Evolutionary conservation across 768 basidiomycete species (phyloP), one percentile per base, ranked within the genome.

Genomic region (Hydnomerulius pinastri): DNA sequence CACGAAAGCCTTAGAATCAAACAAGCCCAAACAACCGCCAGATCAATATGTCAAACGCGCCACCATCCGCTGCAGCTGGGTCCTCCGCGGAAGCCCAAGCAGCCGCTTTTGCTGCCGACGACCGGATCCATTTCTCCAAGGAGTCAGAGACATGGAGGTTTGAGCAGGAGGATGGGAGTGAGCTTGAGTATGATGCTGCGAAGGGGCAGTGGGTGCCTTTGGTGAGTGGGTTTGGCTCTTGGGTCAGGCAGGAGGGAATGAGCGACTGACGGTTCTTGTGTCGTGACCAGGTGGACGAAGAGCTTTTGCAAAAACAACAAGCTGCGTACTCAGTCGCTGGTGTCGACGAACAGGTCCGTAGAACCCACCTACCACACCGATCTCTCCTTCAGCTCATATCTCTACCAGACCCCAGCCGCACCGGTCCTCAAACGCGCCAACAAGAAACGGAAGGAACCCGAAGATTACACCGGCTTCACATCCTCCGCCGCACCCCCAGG

Each of bases 241-340:
- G 25, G 20, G 27, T 30, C 12, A 18, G 42, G 17, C 10, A 37
- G 17, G 40, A 43, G 18, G 18, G 24, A 24, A 51, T 30, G 23
- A 47, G 44, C 11, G 4, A 5, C 13, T 35, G 33, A 35, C 17
- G n/a, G n/a, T n/a, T n/a, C n/a, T n/a, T n/a, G n/a, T n/a, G n/a
- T n/a, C n/a, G n/a, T n/a, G n/a, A n/a, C n/a, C 60, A 96, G 94
- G 75, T 96, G 28, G 90, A 93, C 56, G 92, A 96, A 55, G 92
- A 95, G 46, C 73, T 91, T 11, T 57, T 96, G 50, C 86, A 84
- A 64, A 85, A 84, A 20, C 96, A 99, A 66, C 97, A 98, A 73
- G 94, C 92, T 1, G 95, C 93, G 1, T 99, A 99, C 69, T 87
- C 92, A 0, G 77, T 99, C 2, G 77, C 76, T 12, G 97, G 96